Base-by-base conservation (phyloP, 208 protist genomes). In the Leishmania aethiopica region DNA sequence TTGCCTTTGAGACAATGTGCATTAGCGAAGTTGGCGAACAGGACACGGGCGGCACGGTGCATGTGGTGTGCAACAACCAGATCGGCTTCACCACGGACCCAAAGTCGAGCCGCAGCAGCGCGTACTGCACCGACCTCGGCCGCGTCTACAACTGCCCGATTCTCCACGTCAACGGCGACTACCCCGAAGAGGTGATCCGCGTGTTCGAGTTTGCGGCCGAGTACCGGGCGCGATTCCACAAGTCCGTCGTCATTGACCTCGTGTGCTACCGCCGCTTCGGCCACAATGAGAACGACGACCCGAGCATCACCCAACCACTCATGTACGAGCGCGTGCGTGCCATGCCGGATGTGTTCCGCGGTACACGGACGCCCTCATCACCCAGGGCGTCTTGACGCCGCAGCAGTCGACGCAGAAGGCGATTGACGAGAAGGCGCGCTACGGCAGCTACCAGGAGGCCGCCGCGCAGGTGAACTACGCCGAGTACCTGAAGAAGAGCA, bases 51-150 rank as follows among this genome's bases (percentile, higher is more conserved):
- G 99, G 99, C 82, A 99, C 98, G 13, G 94, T 99, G 77, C 99
- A 99, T 90, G 93, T 99, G 42, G 96, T 99, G 69, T 98, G 99
- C 70, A 99, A 99, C 92, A 99, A 99, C 88, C 99, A 99, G 93
- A 99, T 99, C 88, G 98, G 99, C 84, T 99, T 99, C 91, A 99
- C 99, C 45, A 99, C 99, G 1, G 98, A 99, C 90, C 98, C 99
- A 49, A 95, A 92, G 77, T 94, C 87, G 70, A 96, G 96, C 60
- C 96, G 99, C 42, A 99, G 98, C 53, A 99, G 98, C 53, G 92
- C 98, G 8, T 99, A 99, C 89, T 99, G 97, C 88, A 99, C 98
- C 25, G 99, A 99, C 84, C 90, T 99, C 55, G 99, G 96, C 22
- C 99, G 99, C 85, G 93, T 94, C 47, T 95, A 94, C 89, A 88